Evolutionary conservation across 495 filamentous ascomycete genomes (phyloP), one percentile per base, ranked within the genome.

Genomic region (Hypoxylon lenormandii): DNA sequence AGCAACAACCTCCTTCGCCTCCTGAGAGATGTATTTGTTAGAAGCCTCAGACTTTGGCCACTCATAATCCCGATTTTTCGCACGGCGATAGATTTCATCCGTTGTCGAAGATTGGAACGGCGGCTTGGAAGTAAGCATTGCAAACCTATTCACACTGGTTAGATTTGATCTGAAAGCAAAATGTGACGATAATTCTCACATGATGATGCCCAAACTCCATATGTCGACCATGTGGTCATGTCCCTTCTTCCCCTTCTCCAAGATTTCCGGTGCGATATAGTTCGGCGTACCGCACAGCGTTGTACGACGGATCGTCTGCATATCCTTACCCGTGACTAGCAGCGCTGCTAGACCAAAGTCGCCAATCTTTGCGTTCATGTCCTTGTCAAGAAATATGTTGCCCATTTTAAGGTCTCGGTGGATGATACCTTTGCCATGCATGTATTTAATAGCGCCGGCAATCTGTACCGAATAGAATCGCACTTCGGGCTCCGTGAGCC

Each of bases 381-480:
- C 84, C 37, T 88, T 87, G 77, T 99, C 96, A 48, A 99, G 84
- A 68, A 99, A 99, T 67, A 99, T 87, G 72, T 99, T 98, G 11
- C 95, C 96, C 83, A 97, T 97, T 77, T 99, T 99, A 51, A 99
- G 78, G 78, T 99, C 96, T 38, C 96, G 88, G 79, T 99, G 96
- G 33, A 97, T 96, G 30, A 99, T 94, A 48, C 92, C 92, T 72
- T 94, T 89, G 64, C 89, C 87, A 78, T 99, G 96, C 77, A 99
- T 89, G 73, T 98, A 99, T 75, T 98, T 98, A 72, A 99, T 91
- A 16, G 94, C 96, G 21, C 96, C 94, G 58, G 93, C 89, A 30
- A 97, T 91, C 79, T 99, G 96, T 40, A 99, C 88, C 64, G 94
- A 89, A 75, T 94, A 94, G 54, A 92, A 92, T 59, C 96, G 85